Evolutionary conservation across 1,284 basidiomycete genomes (phyloP).

Genomic region (Boletus albobrunnescens): DNA sequence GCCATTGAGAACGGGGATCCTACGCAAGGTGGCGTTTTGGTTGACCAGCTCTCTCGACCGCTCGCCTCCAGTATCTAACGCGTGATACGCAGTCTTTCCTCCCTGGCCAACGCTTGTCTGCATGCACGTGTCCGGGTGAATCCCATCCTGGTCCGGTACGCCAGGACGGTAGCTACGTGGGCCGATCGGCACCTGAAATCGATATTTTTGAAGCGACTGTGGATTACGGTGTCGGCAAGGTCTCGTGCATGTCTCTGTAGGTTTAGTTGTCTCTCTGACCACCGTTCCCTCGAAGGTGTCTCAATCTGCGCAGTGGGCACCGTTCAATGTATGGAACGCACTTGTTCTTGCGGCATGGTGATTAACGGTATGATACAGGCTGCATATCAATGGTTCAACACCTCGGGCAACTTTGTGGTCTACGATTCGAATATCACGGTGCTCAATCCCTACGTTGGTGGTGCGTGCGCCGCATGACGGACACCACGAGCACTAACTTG

Average conservation of each 20-base stretch:
- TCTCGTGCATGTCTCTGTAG: conserved; percentile 2
- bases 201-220: conserved; percentile 35
- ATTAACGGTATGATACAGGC: conserved; percentile 24
- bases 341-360: neutral
- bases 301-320: conserved; percentile 36
- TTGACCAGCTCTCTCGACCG: conserved; percentile 20
- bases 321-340: conserved; percentile 27
- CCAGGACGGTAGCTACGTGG: conserved; percentile 57
- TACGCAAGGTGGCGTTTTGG: conserved; percentile 37
- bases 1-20: conserved; percentile 45
- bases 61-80: conserved; percentile 6
- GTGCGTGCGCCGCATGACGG: conserved; percentile 14
- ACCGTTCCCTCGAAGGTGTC: conserved; percentile 24
- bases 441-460: conserved; percentile 31
- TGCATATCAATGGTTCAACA: conserved; percentile 30
- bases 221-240: conserved; percentile 30
- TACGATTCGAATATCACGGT: conserved; percentile 27
- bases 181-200: conserved; percentile 82
- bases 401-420: conserved; percentile 24
- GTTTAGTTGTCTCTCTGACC: conserved; percentile 8
- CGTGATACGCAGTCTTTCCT: conserved; percentile 53
- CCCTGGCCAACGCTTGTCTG: conserved; percentile 77
- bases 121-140: conserved; percentile 76
- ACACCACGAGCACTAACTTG: conserved; percentile 1
- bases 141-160: conserved; percentile 79